These are phyloP conservation scores for Halophytophthora polymorphica DNA, from an alignment of 352 stramenopile species.

Conservation along the genomic window DNA sequence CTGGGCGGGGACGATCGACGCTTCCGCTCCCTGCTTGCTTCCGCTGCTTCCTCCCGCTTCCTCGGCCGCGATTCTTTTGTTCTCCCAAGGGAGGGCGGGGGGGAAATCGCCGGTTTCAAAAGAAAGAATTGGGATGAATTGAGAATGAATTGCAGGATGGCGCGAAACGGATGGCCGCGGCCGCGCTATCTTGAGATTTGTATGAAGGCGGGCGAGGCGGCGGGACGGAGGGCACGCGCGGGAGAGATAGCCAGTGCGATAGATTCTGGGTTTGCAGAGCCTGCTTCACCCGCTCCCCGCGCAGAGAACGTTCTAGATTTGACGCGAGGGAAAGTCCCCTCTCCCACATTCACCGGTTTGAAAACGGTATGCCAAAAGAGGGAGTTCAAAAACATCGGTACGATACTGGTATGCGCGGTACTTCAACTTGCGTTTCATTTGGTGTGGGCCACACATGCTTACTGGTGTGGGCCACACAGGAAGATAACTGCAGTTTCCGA, in stretches of 20 bases:
- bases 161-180: conserved; percentile 30
- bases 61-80: conserved; percentile 28
- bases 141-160: neutral
- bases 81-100: neutral
- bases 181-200: conserved; percentile 19
- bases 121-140: conserved; percentile 45
- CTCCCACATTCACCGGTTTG: no score
- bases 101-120: conserved; percentile 4
- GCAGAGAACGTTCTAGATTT: conserved; percentile 40
- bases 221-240: conserved; percentile 13
- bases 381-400: no score
- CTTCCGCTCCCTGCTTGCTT: conserved; percentile 9
- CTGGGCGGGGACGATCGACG: no score
- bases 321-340: conserved; percentile 3
- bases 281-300: neutral
- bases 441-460: no score
- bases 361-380: no score
- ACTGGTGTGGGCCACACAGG: no score
- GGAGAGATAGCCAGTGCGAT: conserved; percentile 1
- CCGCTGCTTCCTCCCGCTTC: conserved; percentile 18
- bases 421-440: no score
- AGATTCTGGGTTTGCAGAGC: neutral
- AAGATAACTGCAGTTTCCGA: no score
- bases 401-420: no score
- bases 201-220: conserved; percentile 16